Percentiles rank a stretch among this genome's conserved stretches.
phyloP scores from a whole-genome alignment of 2,329 filamentous ascomycete genomes.

The Fusarium virguliforme region DNA sequence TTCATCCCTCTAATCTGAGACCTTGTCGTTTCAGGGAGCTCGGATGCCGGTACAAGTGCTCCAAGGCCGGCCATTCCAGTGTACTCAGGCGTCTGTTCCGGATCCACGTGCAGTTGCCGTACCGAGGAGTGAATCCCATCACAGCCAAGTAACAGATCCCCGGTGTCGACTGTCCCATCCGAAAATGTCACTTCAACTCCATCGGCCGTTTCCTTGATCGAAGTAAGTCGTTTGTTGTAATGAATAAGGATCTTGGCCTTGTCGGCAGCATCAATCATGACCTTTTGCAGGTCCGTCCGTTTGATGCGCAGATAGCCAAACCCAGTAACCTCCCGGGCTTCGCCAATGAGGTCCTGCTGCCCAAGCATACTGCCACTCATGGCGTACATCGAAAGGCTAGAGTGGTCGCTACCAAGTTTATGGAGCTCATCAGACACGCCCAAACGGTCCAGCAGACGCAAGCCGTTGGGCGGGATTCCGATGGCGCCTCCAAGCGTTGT shows the following conservation, averaged over 20 bases:
- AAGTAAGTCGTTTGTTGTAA: conserved; percentile 3
- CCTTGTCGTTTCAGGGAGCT: background rate
- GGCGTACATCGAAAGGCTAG: background rate
- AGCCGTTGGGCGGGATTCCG: background rate
- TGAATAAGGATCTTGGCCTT: background rate
- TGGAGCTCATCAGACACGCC: background rate
- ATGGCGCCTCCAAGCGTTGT: background rate
- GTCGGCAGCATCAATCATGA: background rate
- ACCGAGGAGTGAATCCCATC: background rate
- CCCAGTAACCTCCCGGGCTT: background rate
- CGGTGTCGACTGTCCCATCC: background rate
- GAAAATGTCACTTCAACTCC: background rate
- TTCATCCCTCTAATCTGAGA: background rate
- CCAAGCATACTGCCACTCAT: background rate
- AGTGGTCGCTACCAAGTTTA: background rate
- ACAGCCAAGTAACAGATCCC: background rate
- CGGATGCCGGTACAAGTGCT: background rate
- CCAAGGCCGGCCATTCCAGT: conserved; percentile 1
- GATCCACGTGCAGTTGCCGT: background rate
- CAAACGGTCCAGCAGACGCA: background rate
- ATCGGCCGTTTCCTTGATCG: background rate
- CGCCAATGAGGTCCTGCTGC: background rate
- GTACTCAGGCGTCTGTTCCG: background rate
- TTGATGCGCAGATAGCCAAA: conserved; percentile 4
- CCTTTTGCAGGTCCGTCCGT: background rate